Base-by-base conservation (phyloP, 352 stramenopile genomes). In the Phytophthora sp. region DNA sequence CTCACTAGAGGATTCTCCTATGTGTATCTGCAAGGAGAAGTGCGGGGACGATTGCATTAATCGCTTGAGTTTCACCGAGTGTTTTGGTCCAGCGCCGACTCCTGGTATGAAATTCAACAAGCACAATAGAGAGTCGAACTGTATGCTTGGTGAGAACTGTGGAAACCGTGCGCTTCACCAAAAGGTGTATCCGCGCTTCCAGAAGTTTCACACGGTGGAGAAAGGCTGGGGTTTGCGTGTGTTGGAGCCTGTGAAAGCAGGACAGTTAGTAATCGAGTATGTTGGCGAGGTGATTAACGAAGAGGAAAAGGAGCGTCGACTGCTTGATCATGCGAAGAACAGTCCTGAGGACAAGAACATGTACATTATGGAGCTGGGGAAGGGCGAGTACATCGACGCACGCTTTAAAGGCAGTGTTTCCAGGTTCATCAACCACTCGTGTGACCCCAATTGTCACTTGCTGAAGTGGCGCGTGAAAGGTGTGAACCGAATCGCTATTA, bases 391-490 rank as follows among this genome's bases (percentile, higher is more conserved):
- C 76, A 97, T 99, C 35, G 97, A 99, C 73, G 97, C 96, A 18
- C 86, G 93, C 5, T 88, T 94, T 59, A 91, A 96, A 60, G 97
- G 97, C 17, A 96, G 93, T 52, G 87, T 98, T 21, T 98, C 96
- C 18, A 89, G 97, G 21, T 99, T 98, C 73, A 98, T 99, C 70
- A 99, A 99, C 72, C 97, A 99, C 75, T 97, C 90, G 10, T 99
- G 96, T 63, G 88, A 98, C 27, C 97, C 97, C 0, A 99, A 99
- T 69, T 98, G 95, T 69, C 84, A 91, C 12, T 72, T 98, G 30
- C 76, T 98, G 62, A 97, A 97, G 67, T 99, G 96, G 96, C 96
- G 94, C 50, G 96, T 98, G 26, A 87, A 84, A 35, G 95, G 94
- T 34, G 77, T 95, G 37, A 96, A 96, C 57, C 88, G 93, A 35